Conservation (phyloP, 768 basidiomycete species). For the Mrakia gelida region DNA sequence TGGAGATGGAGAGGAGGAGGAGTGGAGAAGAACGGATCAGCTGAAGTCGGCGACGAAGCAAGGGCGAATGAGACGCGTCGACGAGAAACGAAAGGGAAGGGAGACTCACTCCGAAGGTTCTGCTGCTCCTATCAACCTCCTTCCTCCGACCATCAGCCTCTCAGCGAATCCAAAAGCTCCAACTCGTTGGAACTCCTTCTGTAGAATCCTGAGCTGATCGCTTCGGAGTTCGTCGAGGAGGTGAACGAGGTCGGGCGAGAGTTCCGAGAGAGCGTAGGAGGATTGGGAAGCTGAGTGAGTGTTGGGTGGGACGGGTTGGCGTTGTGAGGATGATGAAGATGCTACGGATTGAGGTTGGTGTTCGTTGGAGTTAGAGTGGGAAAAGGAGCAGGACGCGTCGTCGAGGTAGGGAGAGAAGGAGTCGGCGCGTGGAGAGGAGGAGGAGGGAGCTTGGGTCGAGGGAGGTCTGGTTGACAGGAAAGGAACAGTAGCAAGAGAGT, state of each 20-base stretch:
- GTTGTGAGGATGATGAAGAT: background rate
- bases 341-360: background rate
- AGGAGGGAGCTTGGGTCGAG: background rate
- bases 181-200: constrained; percentile 24
- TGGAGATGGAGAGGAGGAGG: too few species aligned
- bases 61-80: background rate
- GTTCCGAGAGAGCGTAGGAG: constrained; percentile 26
- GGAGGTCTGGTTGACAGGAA: background rate
- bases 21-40: background rate
- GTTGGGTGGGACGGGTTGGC: background rate
- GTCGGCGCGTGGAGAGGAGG: background rate
- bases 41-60: background rate
- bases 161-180: constrained; percentile 21
- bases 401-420: background rate
- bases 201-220: constrained; percentile 23
- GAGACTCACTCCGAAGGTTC: constrained; percentile 24
- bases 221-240: constrained; percentile 31
- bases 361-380: background rate
- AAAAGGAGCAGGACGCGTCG: background rate
- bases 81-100: background rate
- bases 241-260: constrained; percentile 25
- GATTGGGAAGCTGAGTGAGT: background rate
- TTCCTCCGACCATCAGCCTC: constrained; percentile 24
- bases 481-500: background rate
- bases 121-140: constrained; percentile 15